Evolutionary conservation across 202 grass and related monocot genomes (phyloP).

Genomic region (Musa balbisiana): DNA sequence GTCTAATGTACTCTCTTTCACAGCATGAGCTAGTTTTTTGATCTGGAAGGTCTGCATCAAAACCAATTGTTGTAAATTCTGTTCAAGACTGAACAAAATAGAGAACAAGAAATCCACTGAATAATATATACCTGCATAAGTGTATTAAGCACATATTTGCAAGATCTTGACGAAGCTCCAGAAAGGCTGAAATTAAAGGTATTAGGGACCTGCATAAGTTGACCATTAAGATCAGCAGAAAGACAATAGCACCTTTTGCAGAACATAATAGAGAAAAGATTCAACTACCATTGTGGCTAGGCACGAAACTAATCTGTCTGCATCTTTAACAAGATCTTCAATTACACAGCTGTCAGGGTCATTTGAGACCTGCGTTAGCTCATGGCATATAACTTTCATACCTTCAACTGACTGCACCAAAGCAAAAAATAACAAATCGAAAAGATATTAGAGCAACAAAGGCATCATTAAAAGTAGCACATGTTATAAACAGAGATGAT

Average conservation of each 20-base stretch:
- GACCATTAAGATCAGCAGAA: conserved; percentile 8
- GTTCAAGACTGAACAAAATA: not conserved
- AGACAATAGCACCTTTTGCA: not conserved
- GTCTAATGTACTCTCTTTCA: conserved; percentile 85
- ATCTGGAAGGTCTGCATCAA: conserved; percentile 83
- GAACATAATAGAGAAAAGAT: conserved; percentile 16
- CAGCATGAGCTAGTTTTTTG: conserved; percentile 83
- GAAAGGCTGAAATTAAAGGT: conserved; percentile 97
- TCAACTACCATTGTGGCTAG: conserved; percentile 70
- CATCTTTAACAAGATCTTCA: conserved; percentile 86
- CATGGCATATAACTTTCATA: conserved; percentile 98
- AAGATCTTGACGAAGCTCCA: conserved; percentile 95
- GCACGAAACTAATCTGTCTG: conserved; percentile 93
- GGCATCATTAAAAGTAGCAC: not conserved
- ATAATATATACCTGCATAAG: conserved; percentile 70
- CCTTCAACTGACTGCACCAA: conserved; percentile 90
- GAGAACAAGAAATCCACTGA: not conserved
- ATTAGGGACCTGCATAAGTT: conserved; percentile 63
- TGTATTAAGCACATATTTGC: conserved; percentile 98
- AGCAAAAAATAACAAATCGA: not conserved
- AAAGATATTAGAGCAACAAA: not conserved
- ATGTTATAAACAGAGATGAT: too few relatives aligned
- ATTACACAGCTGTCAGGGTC: conserved; percentile 62
- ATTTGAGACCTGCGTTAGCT: conserved; percentile 56
- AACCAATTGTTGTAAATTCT: conserved; percentile 2